These are phyloP conservation scores for Colletotrichum endophyticum DNA, from an alignment of 2,329 filamentous ascomycete species.

Conservation along the genomic window DNA sequence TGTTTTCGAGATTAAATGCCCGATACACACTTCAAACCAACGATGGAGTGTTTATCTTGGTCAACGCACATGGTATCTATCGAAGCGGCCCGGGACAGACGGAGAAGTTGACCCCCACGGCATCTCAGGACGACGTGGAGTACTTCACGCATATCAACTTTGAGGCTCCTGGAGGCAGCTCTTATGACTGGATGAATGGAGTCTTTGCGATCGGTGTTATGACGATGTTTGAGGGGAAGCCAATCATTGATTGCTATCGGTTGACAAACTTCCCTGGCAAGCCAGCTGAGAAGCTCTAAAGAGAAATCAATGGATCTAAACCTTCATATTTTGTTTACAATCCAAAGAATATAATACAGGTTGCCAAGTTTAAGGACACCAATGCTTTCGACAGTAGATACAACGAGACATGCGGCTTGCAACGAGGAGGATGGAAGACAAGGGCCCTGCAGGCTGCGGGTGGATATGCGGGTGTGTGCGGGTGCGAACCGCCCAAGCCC, in stretches of 20 bases:
- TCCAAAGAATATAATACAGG: background rate
- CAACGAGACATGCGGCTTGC: background rate
- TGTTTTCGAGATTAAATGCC: slow-evolving; percentile 20
- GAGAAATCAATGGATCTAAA: background rate
- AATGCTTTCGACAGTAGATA: background rate
- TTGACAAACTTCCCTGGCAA: slow-evolving; percentile 25
- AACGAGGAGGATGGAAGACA: background rate
- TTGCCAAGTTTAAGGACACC: background rate
- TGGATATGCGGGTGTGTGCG: background rate
- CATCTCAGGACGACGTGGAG: slow-evolving; percentile 24
- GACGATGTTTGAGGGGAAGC: slow-evolving; percentile 24
- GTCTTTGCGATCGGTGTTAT: slow-evolving; percentile 24
- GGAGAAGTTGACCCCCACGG: background rate
- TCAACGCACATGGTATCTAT: slow-evolving; percentile 22
- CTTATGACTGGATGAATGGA: slow-evolving; percentile 25
- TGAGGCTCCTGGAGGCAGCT: slow-evolving; percentile 22
- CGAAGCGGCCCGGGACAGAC: background rate
- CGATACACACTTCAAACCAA: slow-evolving; percentile 24
- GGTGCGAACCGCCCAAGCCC: background rate
- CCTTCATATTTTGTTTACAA: background rate
- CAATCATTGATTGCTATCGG: slow-evolving; percentile 26
- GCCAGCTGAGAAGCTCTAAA: slow-evolving; percentile 9
- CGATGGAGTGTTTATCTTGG: slow-evolving; percentile 23
- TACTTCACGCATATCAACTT: slow-evolving; percentile 27
- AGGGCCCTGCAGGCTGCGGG: background rate